These are phyloP conservation scores for Zygnema circumcarinatum DNA, from an alignment of 139 green algal genomes.

Conservation along the genomic window DNA sequence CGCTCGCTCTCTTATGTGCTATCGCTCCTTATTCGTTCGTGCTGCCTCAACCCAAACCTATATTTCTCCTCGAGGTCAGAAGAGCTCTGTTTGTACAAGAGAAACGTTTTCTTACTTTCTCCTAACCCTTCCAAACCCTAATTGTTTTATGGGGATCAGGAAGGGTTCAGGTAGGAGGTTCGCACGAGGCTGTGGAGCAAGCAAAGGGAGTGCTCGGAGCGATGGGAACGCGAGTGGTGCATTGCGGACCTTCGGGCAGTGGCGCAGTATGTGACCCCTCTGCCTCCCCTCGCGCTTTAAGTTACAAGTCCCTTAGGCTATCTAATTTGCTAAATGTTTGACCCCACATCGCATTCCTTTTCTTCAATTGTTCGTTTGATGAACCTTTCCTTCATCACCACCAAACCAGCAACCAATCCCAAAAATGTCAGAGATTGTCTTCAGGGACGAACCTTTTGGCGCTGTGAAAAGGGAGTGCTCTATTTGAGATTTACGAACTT, in stretches of 20 bases:
- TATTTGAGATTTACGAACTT: no score
- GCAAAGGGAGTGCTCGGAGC: slow-evolving; percentile 65
- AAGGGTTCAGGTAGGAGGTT: slow-evolving; percentile 65
- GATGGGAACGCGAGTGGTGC: slow-evolving; percentile 73
- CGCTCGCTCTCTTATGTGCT: neutral
- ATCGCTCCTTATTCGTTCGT: neutral
- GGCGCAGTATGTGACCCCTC: slow-evolving; percentile 54
- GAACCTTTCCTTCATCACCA: no score
- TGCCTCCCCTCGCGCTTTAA: no score
- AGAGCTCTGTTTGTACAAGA: neutral
- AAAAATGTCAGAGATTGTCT: no score
- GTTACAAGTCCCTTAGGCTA: no score
- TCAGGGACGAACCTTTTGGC: no score
- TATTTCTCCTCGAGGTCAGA: neutral
- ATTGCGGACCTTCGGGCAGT: slow-evolving; percentile 67
- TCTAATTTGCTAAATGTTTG: neutral
- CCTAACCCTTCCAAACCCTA: neutral
- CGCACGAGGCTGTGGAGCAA: slow-evolving; percentile 54
- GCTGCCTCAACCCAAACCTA: neutral
- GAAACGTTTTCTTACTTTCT: neutral
- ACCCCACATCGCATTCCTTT: neutral
- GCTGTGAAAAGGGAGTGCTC: no score
- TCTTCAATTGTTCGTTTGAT: no score
- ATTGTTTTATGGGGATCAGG: slow-evolving; percentile 4
- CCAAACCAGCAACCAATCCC: no score